phyloP scores from a whole-genome alignment of 495 filamentous ascomycete genomes.

The Penicillium angulare region DNA sequence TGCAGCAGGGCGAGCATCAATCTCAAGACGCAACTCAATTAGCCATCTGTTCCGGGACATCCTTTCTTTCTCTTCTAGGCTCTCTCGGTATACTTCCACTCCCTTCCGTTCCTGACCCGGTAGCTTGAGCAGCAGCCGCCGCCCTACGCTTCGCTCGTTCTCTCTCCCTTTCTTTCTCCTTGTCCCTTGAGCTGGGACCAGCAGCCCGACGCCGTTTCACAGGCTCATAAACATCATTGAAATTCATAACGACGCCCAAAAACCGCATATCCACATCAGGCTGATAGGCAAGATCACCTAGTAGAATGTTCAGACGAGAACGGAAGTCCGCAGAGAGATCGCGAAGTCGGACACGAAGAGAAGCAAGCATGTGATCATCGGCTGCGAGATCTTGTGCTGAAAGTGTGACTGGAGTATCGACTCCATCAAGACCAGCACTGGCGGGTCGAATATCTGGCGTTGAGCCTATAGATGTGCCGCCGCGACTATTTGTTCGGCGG shows the following conservation, averaged over 20 bases:
- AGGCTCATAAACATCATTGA: slow-evolving; percentile 93
- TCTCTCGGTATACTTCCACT: slow-evolving; percentile 8
- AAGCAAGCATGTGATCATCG: slow-evolving; percentile 71
- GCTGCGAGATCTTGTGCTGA: slow-evolving; percentile 30
- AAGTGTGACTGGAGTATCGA: slow-evolving; percentile 34
- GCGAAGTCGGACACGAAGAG: slow-evolving; percentile 66
- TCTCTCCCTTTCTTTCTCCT: slow-evolving; percentile 31
- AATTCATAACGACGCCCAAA: slow-evolving; percentile 95
- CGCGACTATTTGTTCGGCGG: slow-evolving; percentile 23
- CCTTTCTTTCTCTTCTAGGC: slow-evolving; percentile 14
- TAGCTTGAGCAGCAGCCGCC: slow-evolving; percentile 11
- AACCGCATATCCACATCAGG: slow-evolving; percentile 95
- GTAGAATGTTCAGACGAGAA: slow-evolving; percentile 69
- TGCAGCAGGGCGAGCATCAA: not conserved
- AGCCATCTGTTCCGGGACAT: slow-evolving; percentile 3
- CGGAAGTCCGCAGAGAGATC: slow-evolving; percentile 73
- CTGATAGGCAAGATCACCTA: slow-evolving; percentile 90
- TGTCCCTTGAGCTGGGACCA: slow-evolving; percentile 31
- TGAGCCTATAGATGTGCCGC: slow-evolving; percentile 24
- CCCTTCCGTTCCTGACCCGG: slow-evolving; percentile 17
- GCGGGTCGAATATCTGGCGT: slow-evolving; percentile 30
- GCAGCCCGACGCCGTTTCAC: slow-evolving; percentile 49
- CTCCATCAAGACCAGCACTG: slow-evolving; percentile 26
- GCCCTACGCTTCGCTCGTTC: slow-evolving; percentile 28
- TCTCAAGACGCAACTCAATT: slow-evolving; percentile 1